A percentile compares a stretch with the other conserved stretches of the same genome.
These are phyloP conservation scores for Basidiobolus meristosporus DNA, from an alignment of 371 early-diverging fungal species.

Conservation along the genomic window DNA sequence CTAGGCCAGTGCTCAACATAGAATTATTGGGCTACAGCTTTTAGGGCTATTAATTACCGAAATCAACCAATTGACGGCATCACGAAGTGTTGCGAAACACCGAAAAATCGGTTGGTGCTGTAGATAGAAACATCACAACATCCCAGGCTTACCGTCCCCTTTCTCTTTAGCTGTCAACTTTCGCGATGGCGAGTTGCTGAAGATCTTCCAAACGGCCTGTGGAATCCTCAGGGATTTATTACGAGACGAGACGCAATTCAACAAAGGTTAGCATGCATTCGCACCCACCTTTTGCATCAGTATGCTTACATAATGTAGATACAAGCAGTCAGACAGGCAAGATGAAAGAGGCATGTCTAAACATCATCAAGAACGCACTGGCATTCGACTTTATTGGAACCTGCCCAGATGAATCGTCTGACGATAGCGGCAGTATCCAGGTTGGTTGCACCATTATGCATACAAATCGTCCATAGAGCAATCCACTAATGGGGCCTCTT, in stretches of 20 bases:
- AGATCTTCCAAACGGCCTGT: conserved; percentile 46
- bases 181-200: too few species aligned
- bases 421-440: conserved; percentile 62
- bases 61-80: too few species aligned
- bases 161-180: too few species aligned
- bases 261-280: too few species aligned
- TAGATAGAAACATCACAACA: too few species aligned
- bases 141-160: too few species aligned
- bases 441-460: too few species aligned
- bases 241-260: conserved; percentile 14
- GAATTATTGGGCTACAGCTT: conserved; percentile 37
- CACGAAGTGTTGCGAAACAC: too few species aligned
- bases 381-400: conserved; percentile 78
- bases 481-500: conserved; percentile 13
- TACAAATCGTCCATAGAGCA: too few species aligned
- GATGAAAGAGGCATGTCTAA: conserved; percentile 30
- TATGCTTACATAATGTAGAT: conserved; percentile 1
- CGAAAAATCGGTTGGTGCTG: too few species aligned
- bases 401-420: conserved; percentile 64
- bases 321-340: conserved; percentile 5
- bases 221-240: conserved; percentile 28
- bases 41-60: conserved; percentile 31
- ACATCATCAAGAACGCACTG: conserved; percentile 46
- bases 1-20: conserved; percentile 36
- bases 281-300: conserved; percentile 1